phyloP scores from a whole-genome alignment of 805 yeast species.

The Candida krabiensis region DNA sequence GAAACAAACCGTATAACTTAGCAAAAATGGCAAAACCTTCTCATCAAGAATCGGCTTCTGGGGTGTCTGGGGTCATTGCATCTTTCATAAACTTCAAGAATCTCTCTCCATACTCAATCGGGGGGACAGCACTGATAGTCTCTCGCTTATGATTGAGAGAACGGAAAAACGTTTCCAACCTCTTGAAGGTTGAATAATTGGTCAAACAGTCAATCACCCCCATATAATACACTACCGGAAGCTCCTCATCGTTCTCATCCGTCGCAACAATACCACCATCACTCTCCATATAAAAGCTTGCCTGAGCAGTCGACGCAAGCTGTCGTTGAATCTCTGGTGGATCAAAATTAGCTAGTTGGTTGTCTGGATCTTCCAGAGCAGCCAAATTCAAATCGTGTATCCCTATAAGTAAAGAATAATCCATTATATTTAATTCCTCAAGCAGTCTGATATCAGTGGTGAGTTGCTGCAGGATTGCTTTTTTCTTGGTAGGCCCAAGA shows the following conservation, averaged over 20 bases:
- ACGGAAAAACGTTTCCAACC: constrained; percentile 84
- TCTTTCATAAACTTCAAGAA: constrained; percentile 65
- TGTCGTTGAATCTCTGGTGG: constrained; percentile 23
- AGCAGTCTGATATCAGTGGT: constrained; percentile 72
- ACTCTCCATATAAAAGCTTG: constrained; percentile 20
- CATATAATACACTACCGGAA: constrained; percentile 74
- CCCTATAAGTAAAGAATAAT: constrained; percentile 87
- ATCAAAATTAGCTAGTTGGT: constrained; percentile 22
- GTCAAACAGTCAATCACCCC: constrained; percentile 96
- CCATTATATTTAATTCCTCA: constrained; percentile 85
- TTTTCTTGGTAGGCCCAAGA: constrained; percentile 71
- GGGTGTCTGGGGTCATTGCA: too few species aligned
- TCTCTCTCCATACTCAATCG: constrained; percentile 85
- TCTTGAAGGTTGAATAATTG: constrained; percentile 68
- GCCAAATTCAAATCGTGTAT: constrained; percentile 73
- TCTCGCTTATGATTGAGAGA: constrained; percentile 65
- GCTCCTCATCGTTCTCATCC: constrained; percentile 57
- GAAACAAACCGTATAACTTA: too few species aligned
- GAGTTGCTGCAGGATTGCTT: constrained; percentile 65
- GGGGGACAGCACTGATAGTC: constrained; percentile 86
- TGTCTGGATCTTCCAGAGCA: constrained; percentile 33
- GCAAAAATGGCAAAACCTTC: too few species aligned
- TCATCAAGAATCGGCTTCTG: too few species aligned
- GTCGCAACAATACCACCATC: constrained; percentile 87
- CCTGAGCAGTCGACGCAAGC: constrained; percentile 13